phyloP scores from a whole-genome alignment of 2,329 filamentous ascomycete species.

The Epichloe sylvatica region DNA sequence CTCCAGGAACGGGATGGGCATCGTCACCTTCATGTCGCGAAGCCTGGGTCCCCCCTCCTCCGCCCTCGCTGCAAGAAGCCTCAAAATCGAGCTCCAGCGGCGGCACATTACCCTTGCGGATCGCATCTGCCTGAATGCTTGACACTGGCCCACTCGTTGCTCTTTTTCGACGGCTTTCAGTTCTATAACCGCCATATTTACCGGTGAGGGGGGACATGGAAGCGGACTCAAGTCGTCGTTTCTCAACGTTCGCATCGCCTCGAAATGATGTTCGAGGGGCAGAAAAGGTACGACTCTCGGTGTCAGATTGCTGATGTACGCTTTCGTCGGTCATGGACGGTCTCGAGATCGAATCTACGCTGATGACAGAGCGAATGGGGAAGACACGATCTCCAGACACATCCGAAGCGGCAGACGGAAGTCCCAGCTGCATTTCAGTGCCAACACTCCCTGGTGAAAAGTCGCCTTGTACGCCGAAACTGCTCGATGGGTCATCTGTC shows the following conservation, averaged over 20 bases:
- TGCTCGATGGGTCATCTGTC: slow-evolving; percentile 1
- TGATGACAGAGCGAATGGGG: slow-evolving; percentile 68
- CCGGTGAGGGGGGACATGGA: slow-evolving; percentile 11
- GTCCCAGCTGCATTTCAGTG: slow-evolving; percentile 26
- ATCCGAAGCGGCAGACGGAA: slow-evolving; percentile 21
- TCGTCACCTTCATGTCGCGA: background rate
- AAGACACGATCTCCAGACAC: slow-evolving; percentile 50
- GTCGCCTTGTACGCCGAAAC: slow-evolving; percentile 8
- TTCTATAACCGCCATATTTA: background rate
- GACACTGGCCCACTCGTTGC: slow-evolving; percentile 26
- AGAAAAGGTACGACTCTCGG: slow-evolving; percentile 18
- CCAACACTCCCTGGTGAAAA: slow-evolving; percentile 28
- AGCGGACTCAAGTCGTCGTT: slow-evolving; percentile 14
- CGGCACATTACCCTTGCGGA: slow-evolving; percentile 21
- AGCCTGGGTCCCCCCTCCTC: slow-evolving; percentile 8
- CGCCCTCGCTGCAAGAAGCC: slow-evolving; percentile 19
- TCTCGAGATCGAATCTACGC: slow-evolving; percentile 42
- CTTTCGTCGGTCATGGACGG: slow-evolving; percentile 28
- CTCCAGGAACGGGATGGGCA: background rate
- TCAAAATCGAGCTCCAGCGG: slow-evolving; percentile 22
- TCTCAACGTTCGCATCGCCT: slow-evolving; percentile 16
- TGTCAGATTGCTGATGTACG: slow-evolving; percentile 20
- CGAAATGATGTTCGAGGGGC: slow-evolving; percentile 17
- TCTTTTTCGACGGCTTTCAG: slow-evolving; percentile 19
- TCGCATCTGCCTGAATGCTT: slow-evolving; percentile 31